Evolutionary conservation across 306 rosid genomes (phyloP).

Genomic region (Begonia masoniana): DNA sequence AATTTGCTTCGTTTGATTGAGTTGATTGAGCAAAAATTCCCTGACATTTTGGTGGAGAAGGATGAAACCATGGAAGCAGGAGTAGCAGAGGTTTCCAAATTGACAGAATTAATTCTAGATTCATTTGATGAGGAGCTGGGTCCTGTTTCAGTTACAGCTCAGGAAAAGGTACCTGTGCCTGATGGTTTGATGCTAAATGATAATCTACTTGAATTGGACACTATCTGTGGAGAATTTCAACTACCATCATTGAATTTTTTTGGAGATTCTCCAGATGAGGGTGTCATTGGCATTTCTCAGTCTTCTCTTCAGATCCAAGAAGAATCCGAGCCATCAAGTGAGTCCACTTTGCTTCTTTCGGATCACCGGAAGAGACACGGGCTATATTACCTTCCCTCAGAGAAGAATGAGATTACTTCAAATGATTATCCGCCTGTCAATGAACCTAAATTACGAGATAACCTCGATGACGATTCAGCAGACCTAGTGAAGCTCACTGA

Average conservation of each 20-base stretch:
- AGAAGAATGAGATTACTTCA: constrained; percentile 34
- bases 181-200: constrained; percentile 61
- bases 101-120: constrained; percentile 33
- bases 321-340: constrained; percentile 40
- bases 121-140: constrained; percentile 59
- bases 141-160: constrained; percentile 67
- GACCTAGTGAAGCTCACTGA: constrained; percentile 70
- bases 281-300: constrained; percentile 25
- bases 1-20: constrained; percentile 50
- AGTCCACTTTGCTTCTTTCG: constrained; percentile 57
- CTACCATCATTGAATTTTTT: constrained; percentile 33
- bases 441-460: constrained; percentile 33
- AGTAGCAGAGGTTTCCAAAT: constrained; percentile 35
- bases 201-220: constrained; percentile 59
- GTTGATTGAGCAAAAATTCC: constrained; percentile 34
- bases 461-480: constrained; percentile 29
- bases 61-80: constrained; percentile 20
- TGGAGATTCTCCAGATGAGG: constrained; percentile 30
- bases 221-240: constrained; percentile 49
- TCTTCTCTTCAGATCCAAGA: constrained; percentile 31
- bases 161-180: constrained; percentile 69
- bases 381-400: constrained; percentile 78
- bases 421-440: constrained; percentile 77
- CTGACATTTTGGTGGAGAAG: constrained; percentile 22
- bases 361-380: constrained; percentile 92